Percentiles rank a stretch among this genome's conserved stretches.
These are phyloP conservation scores for Phialemonium atrogriseum DNA, from an alignment of 2,329 filamentous ascomycete species.

Conservation along the genomic window DNA sequence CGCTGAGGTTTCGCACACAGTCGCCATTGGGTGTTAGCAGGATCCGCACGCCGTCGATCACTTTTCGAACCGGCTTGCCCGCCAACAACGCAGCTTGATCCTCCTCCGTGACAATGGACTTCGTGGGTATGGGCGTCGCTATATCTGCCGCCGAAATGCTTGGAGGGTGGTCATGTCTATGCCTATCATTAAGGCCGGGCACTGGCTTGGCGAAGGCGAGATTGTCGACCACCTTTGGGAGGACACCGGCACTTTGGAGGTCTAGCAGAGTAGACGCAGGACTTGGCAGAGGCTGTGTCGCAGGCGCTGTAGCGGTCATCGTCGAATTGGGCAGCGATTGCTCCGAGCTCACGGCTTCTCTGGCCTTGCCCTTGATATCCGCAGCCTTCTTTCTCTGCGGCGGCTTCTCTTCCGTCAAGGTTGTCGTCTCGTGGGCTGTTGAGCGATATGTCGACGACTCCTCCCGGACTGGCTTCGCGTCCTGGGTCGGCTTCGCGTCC, in stretches of 20 bases:
- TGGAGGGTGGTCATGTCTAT: conserved; percentile 14
- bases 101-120: conserved; percentile 41
- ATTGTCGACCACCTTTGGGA: conserved; percentile 23
- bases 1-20: conserved; percentile 62
- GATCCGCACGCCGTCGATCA: conserved; percentile 56
- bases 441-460: conserved; percentile 18
- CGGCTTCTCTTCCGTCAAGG: conserved; percentile 14
- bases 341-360: conserved; percentile 14
- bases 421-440: conserved; percentile 18
- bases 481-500: conserved; percentile 15
- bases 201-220: conserved; percentile 32
- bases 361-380: conserved; percentile 16
- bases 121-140: conserved; percentile 26
- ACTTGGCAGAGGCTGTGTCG: too few species aligned
- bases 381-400: conserved; percentile 13
- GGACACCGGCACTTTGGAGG: conserved; percentile 23
- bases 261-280: conserved; percentile 28
- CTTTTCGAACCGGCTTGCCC: conserved; percentile 51
- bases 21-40: conserved; percentile 70
- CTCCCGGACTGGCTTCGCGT: conserved; percentile 13
- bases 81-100: conserved; percentile 47
- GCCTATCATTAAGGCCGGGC: conserved; percentile 22
- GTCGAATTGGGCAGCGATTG: too few species aligned
- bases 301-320: too few species aligned
- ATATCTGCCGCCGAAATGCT: conserved; percentile 3